These are phyloP conservation scores for Apophysomyces ossiformis DNA, from an alignment of 371 early-diverging fungal species.

Conservation along the genomic window DNA sequence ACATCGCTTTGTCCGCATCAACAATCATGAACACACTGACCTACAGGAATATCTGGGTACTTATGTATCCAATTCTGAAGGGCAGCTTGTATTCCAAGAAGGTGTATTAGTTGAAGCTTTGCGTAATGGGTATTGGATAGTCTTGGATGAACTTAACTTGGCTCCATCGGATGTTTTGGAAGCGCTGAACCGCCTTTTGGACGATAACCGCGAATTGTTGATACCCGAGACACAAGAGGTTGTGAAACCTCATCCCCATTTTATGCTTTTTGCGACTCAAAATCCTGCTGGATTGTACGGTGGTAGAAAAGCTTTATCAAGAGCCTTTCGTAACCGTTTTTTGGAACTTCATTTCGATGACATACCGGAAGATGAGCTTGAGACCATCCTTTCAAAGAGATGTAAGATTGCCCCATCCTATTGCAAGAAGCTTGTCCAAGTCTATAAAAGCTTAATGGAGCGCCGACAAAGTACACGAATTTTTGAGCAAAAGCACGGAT, in stretches of 20 bases:
- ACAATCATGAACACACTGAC: slow-evolving; percentile 99
- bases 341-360: slow-evolving; percentile 96
- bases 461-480: slow-evolving; percentile 82
- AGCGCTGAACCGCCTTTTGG: slow-evolving; percentile 98
- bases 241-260: slow-evolving; percentile 95
- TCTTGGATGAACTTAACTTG: slow-evolving; percentile 99
- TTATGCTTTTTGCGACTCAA: slow-evolving; percentile 99
- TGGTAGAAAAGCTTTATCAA: slow-evolving; percentile 98
- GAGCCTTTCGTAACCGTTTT: slow-evolving; percentile 99
- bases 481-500: slow-evolving; percentile 93
- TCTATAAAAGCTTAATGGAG: slow-evolving; percentile 86
- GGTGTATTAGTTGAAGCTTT: slow-evolving; percentile 97
- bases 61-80: slow-evolving; percentile 82
- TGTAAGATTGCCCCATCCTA: slow-evolving; percentile 92
- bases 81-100: slow-evolving; percentile 93
- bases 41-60: slow-evolving; percentile 98
- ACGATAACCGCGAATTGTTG: slow-evolving; percentile 98
- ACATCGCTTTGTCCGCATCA: slow-evolving; percentile 97
- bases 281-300: slow-evolving; percentile 99
- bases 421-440: slow-evolving; percentile 85
- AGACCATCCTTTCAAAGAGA: slow-evolving; percentile 83
- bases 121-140: slow-evolving; percentile 98
- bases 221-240: slow-evolving; percentile 97
- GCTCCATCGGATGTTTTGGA: slow-evolving; percentile 99
- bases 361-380: slow-evolving; percentile 90